These are phyloP conservation scores for Botrytis deweyae DNA, from an alignment of 2,329 filamentous ascomycete species.

Conservation along the genomic window DNA sequence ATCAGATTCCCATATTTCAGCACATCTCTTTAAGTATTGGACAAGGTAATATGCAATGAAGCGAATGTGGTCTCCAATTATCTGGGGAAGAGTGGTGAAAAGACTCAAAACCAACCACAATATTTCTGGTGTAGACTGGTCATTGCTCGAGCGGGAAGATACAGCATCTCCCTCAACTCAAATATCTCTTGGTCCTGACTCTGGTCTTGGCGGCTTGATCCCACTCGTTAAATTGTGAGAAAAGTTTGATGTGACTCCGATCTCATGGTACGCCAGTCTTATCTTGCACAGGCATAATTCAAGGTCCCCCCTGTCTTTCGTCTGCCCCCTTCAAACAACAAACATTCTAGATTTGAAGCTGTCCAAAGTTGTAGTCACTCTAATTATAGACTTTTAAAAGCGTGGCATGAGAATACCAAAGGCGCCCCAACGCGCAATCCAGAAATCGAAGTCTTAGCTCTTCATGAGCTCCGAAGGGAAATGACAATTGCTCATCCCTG, in stretches of 20 bases:
- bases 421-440: not conserved
- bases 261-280: not conserved
- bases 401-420: too few relatives aligned
- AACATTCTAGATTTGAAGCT: accelerated
- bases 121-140: accelerated
- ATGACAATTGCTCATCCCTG: not conserved
- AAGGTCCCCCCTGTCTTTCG: too few relatives aligned
- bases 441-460: not conserved
- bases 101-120: not conserved
- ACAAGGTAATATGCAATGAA: not conserved
- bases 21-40: not conserved
- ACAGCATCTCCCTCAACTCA: not conserved
- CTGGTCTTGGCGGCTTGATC: accelerated
- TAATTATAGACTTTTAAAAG: not conserved
- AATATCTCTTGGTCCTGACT: not conserved
- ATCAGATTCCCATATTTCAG: not conserved
- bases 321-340: accelerated
- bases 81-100: not conserved
- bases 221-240: not conserved
- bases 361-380: not conserved
- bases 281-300: not conserved
- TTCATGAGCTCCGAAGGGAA: accelerated
- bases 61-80: not conserved
- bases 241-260: not conserved
- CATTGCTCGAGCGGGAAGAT: not conserved